Evolutionary conservation across 495 filamentous ascomycete species (phyloP), one percentile per base, ranked within the genome.

Genomic region (Chaetomium tenue): DNA sequence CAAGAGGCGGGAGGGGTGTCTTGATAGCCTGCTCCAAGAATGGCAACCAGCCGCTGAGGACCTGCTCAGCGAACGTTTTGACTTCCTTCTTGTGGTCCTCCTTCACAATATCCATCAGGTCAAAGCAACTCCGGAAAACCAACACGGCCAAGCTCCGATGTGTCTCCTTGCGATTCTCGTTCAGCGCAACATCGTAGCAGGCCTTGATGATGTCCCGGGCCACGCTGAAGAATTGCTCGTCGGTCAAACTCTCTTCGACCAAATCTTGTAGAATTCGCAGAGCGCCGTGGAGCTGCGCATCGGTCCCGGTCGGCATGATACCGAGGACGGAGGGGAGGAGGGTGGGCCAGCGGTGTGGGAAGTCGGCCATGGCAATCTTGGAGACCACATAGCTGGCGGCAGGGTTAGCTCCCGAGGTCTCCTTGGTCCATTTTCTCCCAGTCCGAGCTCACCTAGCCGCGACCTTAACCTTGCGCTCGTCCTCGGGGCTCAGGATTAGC

Each of bases 361-460:
- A 98, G 78, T 98, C 94, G 70, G 86, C 85, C 63, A 87, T 89
- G 58, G 95, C 94, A 66, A 98, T 96, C 79, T 97, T 97, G 81
- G 91, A 92, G 59, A 97, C 91, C n/a, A 90, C 91, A 71, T 88
- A 89, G 73, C 93, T 86, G 69, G 25, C 18, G 18, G 39, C 47
- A 25, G 53, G 3, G 50, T 63, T 25, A 68, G 54, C 53, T 23
- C 50, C 28, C 58, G n/a, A 15, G 26, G 6, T 7, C 12, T 51
- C 13, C 26, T 59, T 25, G 16, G 52, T 12, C 2, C 18, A 5
- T 9, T 22, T 57, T 33, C n/a, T n/a, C n/a, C 37, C 30, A 15
- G 25, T 51, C 50, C 26, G 13, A 30, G 66, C 77, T 55, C 71
- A 83, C 81, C 83, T 93, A 28, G 94, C 91, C 7, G 89, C 88